Evolutionary conservation across 2,329 filamentous ascomycete genomes (phyloP), one percentile per base, ranked within the genome.

Genomic region (Ascocoryne sarcoides): DNA sequence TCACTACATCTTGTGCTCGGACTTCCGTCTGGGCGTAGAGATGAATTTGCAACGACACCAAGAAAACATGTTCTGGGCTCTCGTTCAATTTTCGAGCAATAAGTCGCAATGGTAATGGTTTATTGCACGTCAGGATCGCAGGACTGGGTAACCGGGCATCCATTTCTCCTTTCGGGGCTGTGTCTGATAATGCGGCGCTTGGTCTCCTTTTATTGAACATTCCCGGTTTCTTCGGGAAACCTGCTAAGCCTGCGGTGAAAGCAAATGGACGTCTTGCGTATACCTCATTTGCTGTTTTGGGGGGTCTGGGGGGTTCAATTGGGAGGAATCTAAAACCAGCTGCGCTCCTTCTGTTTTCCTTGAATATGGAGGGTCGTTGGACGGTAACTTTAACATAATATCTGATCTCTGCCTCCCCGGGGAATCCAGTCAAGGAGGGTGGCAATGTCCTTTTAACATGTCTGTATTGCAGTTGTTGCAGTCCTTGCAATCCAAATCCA

Each of bases 351-450:
- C 87, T 84, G 55, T 95, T 95, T 64, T 95, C 88, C 58, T 90
- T 90, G 63, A 93, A 86, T 44, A 95, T 72, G 10, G 84, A 81
- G 0, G 88, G 87, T n/a, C 88, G 73, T 55, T 88, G 85, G 4
- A 96, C 79, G 0, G 92, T 96, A n/a, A 84, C 87, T 61, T 98
- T 98, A 58, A 96, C 73, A 59, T 85, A 98, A 64, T 98, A 98
- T 51, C 81, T 76, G 45, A 96, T 89, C 62, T 95, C 88, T 16
- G 89, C 90, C 61, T 89, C 79, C 21, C 82, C 82, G 0, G 86
- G 85, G 50, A 92, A 89, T 3, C 86, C 87, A n/a, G 75, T 84
- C 39, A 96, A 67, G 4, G 88, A 93, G 0, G 92, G 92, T 4
- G 92, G 92, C 9, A 98, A 69, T 0, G 89, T 94, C 52, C 79